phyloP scores from a whole-genome alignment of 1,284 basidiomycete species.

The Ustilago loliicola region DNA sequence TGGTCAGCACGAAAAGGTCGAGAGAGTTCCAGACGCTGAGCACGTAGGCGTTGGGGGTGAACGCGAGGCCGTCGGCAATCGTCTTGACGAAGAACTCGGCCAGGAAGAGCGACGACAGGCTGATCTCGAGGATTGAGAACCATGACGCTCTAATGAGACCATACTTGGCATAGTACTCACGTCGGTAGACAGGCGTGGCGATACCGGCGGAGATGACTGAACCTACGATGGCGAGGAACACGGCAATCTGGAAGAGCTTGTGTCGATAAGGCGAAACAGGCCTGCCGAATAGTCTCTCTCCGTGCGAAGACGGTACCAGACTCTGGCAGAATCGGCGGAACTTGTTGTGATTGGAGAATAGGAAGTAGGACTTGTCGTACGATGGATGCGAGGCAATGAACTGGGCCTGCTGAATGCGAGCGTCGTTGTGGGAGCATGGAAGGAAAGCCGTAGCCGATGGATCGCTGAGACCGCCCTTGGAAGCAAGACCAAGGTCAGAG shows the following conservation, averaged over 20 bases:
- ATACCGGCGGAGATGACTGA: constrained; percentile 87
- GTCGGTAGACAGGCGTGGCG: constrained; percentile 88
- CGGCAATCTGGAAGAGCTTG: constrained; percentile 80
- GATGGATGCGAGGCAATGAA: constrained; percentile 90
- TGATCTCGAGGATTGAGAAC: constrained; percentile 87
- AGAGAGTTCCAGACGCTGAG: constrained; percentile 92
- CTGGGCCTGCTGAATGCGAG: constrained; percentile 84
- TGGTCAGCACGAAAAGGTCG: constrained; percentile 87
- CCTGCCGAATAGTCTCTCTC: constrained; percentile 78
- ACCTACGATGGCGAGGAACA: constrained; percentile 84
- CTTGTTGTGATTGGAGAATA: constrained; percentile 85
- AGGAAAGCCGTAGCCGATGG: constrained; percentile 53
- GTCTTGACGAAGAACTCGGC: constrained; percentile 91
- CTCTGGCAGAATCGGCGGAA: constrained; percentile 85
- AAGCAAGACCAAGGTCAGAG: constrained; percentile 60
- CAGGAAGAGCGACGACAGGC: constrained; percentile 82
- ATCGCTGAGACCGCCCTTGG: constrained; percentile 34
- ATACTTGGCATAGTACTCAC: constrained; percentile 78
- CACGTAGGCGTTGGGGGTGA: constrained; percentile 94
- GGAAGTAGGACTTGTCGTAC: constrained; percentile 91
- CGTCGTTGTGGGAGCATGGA: constrained; percentile 75
- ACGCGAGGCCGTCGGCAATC: constrained; percentile 86
- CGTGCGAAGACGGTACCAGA: constrained; percentile 84
- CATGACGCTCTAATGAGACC: constrained; percentile 80
- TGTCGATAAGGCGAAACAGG: constrained; percentile 73